Conservation (phyloP, 1,284 basidiomycete genomes). For the Sporisorium exsertum region DNA sequence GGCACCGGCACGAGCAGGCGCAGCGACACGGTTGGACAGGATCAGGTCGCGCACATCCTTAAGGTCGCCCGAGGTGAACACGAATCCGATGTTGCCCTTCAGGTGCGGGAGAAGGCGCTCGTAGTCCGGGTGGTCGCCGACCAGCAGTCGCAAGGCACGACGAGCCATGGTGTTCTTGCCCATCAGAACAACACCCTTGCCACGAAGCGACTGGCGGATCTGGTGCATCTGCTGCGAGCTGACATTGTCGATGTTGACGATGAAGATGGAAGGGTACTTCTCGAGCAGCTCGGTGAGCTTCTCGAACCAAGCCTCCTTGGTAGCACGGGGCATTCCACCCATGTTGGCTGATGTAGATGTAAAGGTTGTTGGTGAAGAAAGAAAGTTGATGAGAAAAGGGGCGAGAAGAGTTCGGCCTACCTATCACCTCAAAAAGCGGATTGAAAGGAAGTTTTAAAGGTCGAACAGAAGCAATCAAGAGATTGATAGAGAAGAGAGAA, state of each 20-base stretch:
- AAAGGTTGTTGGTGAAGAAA: conserved; percentile 11
- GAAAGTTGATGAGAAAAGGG: conserved; percentile 11
- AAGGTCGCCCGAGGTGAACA: conserved; percentile 92
- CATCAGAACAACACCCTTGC: conserved; percentile 97
- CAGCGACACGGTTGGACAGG: conserved; percentile 95
- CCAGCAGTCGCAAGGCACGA: conserved; percentile 91
- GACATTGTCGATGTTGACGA: conserved; percentile 99
- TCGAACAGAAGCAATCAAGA: conserved; percentile 23
- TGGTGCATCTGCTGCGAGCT: conserved; percentile 99
- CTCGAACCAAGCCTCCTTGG: conserved; percentile 92
- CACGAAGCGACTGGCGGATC: conserved; percentile 94
- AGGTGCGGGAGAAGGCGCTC: conserved; percentile 96
- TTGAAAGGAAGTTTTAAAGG: conserved; percentile 65
- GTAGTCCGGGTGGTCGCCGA: conserved; percentile 90
- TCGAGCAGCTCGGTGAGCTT: conserved; percentile 94
- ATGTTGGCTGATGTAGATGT: conserved; percentile 72
- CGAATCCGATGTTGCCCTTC: conserved; percentile 98
- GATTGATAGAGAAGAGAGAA: conserved; percentile 19
- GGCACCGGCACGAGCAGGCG: conserved; percentile 97
- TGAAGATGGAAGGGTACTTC: conserved; percentile 93
- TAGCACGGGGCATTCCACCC: conserved; percentile 85
- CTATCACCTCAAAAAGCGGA: conserved; percentile 62
- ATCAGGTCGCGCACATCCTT: conserved; percentile 94
- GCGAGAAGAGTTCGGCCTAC: conserved; percentile 54
- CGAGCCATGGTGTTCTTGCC: conserved; percentile 99